Conservation (phyloP, 2,329 filamentous ascomycete genomes). For the Botrytis sinoallii region DNA sequence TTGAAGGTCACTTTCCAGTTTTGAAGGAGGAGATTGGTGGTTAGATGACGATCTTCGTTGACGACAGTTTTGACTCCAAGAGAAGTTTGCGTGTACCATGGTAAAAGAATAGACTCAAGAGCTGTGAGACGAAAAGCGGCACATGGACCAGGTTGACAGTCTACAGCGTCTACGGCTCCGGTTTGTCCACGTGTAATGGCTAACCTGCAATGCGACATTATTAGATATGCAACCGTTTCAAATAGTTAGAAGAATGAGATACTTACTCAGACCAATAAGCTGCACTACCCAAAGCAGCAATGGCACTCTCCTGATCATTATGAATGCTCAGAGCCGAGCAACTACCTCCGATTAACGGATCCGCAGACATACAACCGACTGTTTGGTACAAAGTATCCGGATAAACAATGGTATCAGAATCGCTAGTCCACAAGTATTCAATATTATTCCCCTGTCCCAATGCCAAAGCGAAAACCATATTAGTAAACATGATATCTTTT, state of each 20-base stretch:
- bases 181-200: constrained; percentile 39
- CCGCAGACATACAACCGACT: constrained; percentile 38
- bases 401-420: constrained; percentile 36
- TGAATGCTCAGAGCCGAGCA: constrained; percentile 39
- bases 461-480: constrained; percentile 39
- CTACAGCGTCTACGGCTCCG: constrained; percentile 35
- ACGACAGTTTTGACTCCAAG: constrained; percentile 40
- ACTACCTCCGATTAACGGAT: constrained; percentile 37
- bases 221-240: not conserved
- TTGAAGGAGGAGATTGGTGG: constrained; percentile 38
- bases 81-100: constrained; percentile 41
- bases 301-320: constrained; percentile 36
- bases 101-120: constrained; percentile 36
- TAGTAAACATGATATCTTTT: constrained; percentile 42
- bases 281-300: constrained; percentile 36
- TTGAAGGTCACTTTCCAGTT: constrained; percentile 40
- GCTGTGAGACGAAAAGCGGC: constrained; percentile 38
- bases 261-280: constrained; percentile 39
- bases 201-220: constrained; percentile 18
- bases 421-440: constrained; percentile 41
- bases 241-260: no score
- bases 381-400: constrained; percentile 24
- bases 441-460: constrained; percentile 37
- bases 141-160: constrained; percentile 41
- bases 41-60: constrained; percentile 42